Evolutionary conservation across 768 basidiomycete species (phyloP), one percentile per base, ranked within the genome.

Genomic region (Suillus occidentalis): DNA sequence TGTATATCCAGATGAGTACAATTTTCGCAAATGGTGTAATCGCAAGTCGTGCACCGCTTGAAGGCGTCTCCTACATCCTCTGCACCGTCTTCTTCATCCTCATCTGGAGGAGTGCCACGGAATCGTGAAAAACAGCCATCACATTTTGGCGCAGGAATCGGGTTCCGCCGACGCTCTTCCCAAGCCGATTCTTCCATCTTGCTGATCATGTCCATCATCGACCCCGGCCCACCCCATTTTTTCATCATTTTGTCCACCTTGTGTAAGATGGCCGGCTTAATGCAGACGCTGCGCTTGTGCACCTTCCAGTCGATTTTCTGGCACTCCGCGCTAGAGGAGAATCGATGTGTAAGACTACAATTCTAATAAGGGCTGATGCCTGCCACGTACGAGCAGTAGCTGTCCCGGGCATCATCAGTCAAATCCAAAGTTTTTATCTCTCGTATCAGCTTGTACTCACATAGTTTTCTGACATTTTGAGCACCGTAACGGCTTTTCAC

Each of bases 241-340:
- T 67, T 68, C 67, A 69, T 43, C 55, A 65, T 34, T 42, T 66
- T 70, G 28, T 71, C 67, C 14, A 70, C 7, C 47, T 65, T 59
- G 16, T 68, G 65, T 13, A 70, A 25, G 2, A 71, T 16, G 6
- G 70, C 62, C 3, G 70, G 65, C 42, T 68, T 71, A 28, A 39
- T 50, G 67, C 70, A 71, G 58, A 69, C 65, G 25, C 69, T 68
- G 61, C 69, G 63, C 53, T 71, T 71, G 42, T 71, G 70, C 31
- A 58, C 65, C 43, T 71, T 71, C 70, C 70, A 70, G 39, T 71
- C 70, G 9, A 22, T 53, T 60, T 66, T 70, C 58, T 70, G 65
- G 39, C 69, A 71, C 9, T 60, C 69, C 2, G 37, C 52, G 6
- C 69, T 67, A 45, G 52, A 42, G 20, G 50, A 55, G 3, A n/a